Base-by-base conservation (phyloP, 2,329 filamentous ascomycete genomes). In the Aciculosporium take region DNA sequence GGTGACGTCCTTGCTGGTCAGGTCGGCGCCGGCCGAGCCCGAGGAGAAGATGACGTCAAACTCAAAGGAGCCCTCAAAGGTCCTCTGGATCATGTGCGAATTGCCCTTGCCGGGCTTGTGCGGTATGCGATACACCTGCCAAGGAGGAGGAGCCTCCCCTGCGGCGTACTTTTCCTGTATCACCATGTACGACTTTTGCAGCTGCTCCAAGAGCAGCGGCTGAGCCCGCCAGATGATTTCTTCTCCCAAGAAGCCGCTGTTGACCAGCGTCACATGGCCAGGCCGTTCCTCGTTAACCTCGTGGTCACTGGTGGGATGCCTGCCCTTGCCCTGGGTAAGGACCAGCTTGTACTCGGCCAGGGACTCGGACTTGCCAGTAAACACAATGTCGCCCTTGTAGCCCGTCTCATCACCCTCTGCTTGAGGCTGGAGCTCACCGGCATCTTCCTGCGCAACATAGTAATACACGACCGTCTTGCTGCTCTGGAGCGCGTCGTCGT, bases 31-130 rank as follows among this genome's bases (percentile, higher is more conserved):
- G 4, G 79, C 74, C 15, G 84, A 88, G 12, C 66, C 77, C 45
- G 88, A 94, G 4, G 84, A 86, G 65, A 87, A 95, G 37, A 96
- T 69, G 40, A 96, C 71, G 57, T 96, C 91, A 51, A 96, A 96
- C 66, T 88, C 86, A 54, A 96, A 98, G 1, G 79, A 61, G 2
- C 91, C 89, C 52, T 88, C 75, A 52, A 94, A 96, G 2, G 87
- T 76, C 63, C 94, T 95, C 61, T 98, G 86, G 13, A 96, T 71
- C 31, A 94, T 65, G 48, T 98, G 89, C 12, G 85, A 65, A 54
- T 96, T 96, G 24, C 87, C 89, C 10, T 62, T 53, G 5, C 73
- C 76, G 3, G 83, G 79, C 25, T 64, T 61, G 57, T 94, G 81
- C 34, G 69, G 62, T 41, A 96, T 69, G 6, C 84, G 84, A 59